Conservation (phyloP, 2,329 filamentous ascomycete genomes). For the Septoria petroselini region DNA sequence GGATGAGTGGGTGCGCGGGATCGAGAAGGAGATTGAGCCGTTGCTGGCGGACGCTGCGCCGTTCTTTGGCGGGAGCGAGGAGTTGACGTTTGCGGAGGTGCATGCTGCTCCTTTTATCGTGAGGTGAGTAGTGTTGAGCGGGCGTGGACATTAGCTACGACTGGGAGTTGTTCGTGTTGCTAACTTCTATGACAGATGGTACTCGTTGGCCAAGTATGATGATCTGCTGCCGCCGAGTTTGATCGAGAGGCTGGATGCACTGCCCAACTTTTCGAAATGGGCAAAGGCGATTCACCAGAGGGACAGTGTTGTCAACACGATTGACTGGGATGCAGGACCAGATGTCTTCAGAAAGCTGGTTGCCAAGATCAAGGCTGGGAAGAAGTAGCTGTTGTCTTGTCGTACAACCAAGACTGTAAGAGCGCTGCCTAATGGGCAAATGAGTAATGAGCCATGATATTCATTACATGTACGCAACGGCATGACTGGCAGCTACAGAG, state of each 20-base stretch:
- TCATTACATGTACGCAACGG: neutral
- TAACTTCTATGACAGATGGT: slow-evolving; percentile 61
- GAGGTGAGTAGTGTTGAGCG: slow-evolving; percentile 45
- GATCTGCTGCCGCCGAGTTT: slow-evolving; percentile 54
- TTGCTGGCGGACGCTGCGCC: slow-evolving; percentile 52
- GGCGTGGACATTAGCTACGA: too few relatives aligned
- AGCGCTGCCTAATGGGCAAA: too few relatives aligned
- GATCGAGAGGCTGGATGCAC: slow-evolving; percentile 48
- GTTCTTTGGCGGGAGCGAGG: slow-evolving; percentile 47
- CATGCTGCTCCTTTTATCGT: slow-evolving; percentile 64
- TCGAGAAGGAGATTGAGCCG: slow-evolving; percentile 71
- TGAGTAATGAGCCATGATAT: too few relatives aligned
- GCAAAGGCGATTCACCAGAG: slow-evolving; percentile 29
- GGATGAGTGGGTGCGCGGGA: slow-evolving; percentile 52
- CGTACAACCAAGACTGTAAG: too few relatives aligned
- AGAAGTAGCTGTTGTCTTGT: slow-evolving; percentile 7
- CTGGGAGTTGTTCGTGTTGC: neutral
- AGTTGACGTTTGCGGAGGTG: slow-evolving; percentile 73
- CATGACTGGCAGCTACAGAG: neutral
- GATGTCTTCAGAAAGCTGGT: slow-evolving; percentile 46
- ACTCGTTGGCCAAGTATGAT: slow-evolving; percentile 53
- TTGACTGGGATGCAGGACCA: slow-evolving; percentile 50
- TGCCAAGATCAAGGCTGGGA: slow-evolving; percentile 34
- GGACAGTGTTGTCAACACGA: slow-evolving; percentile 62
- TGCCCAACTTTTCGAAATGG: slow-evolving; percentile 54